Base-by-base conservation (phyloP, 768 basidiomycete species). In the Suillus clintonianus region DNA sequence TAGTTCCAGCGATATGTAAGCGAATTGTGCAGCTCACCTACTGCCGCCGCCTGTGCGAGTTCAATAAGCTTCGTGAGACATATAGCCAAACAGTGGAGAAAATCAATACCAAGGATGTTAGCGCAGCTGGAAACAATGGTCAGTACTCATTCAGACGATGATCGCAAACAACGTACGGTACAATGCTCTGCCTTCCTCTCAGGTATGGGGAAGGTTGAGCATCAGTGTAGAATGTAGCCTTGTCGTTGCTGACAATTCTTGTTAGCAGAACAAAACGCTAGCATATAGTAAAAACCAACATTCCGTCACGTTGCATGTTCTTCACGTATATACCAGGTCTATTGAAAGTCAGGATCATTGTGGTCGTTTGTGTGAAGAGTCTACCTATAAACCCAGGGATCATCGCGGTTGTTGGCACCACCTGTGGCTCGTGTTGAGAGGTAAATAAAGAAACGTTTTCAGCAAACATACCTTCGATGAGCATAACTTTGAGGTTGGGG, bases 201-300 rank as follows among this genome's bases (percentile, higher is more conserved):
- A 90, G 74, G 68, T 86, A 70, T 4, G 83, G 77, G 1, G 87
- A 89, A 41, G 78, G 75, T 78, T 80, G 80, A 24, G 85, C 85
- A 71, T 90, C 89, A 24, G 78, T 80, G 75, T 90, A 90, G 77
- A 90, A 90, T 7, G 85, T 90, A 1, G 87, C 89, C 76, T 89
- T 89, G 72, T 89, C 87, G 73, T 89, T 90, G 68, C 88, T 89
- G 36, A n/a, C n/a, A 22, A 4, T 22, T 34, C 34, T 43, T 22
- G 47, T 50, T 11, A 56, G 41, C n/a, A n/a, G 59, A 32, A 32
- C 9, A 48, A 19, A 64, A 42, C 19, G 43, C 45, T 22, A 37
- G 2, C 9, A n/a, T 13, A 15, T 17, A 34, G 37, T 50, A 19
- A 17, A 32, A n/a, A 71, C 86, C 66, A 74, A 89, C 88, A 89